phyloP scores from a whole-genome alignment of 2,329 filamentous ascomycete species.

The Fonsecaea multimorphosa region DNA sequence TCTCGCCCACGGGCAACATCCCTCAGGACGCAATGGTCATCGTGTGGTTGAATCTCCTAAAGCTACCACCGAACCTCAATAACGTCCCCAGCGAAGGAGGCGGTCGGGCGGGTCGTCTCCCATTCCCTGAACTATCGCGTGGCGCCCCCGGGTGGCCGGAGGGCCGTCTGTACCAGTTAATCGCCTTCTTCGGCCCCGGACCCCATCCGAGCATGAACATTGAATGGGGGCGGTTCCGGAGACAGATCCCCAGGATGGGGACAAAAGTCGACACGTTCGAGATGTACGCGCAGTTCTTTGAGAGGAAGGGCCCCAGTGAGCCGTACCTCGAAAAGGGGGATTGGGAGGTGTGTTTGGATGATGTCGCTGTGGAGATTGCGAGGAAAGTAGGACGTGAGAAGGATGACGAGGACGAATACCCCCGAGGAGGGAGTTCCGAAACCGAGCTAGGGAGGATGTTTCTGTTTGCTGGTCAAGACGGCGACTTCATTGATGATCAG shows the following conservation, averaged over 20 bases:
- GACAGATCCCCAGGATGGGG: neutral
- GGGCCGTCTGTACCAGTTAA: constrained; percentile 7
- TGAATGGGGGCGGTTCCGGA: constrained; percentile 7
- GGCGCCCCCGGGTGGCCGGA: neutral
- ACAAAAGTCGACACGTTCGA: constrained; percentile 16
- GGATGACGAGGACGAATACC: neutral
- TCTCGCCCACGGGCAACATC: constrained; percentile 15
- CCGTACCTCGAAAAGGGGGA: neutral
- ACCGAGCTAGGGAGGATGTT: neutral
- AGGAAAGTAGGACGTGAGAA: neutral
- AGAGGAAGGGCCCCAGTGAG: constrained; percentile 1
- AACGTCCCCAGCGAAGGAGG: neutral
- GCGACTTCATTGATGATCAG: neutral
- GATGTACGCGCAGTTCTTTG: constrained; percentile 7
- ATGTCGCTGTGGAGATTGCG: constrained; percentile 17
- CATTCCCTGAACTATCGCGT: neutral
- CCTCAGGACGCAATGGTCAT: constrained; percentile 12
- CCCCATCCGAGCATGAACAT: constrained; percentile 5
- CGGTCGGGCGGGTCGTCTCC: neutral
- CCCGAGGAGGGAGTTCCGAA: neutral
- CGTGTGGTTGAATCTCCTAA: constrained; percentile 11
- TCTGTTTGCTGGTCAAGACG: constrained; percentile 2
- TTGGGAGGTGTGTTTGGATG: constrained; percentile 23
- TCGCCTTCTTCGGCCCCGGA: constrained; percentile 12
- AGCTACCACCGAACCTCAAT: constrained; percentile 12